These are phyloP conservation scores for Biancaea sappan DNA, from an alignment of 306 rosid species.

Conservation along the genomic window DNA sequence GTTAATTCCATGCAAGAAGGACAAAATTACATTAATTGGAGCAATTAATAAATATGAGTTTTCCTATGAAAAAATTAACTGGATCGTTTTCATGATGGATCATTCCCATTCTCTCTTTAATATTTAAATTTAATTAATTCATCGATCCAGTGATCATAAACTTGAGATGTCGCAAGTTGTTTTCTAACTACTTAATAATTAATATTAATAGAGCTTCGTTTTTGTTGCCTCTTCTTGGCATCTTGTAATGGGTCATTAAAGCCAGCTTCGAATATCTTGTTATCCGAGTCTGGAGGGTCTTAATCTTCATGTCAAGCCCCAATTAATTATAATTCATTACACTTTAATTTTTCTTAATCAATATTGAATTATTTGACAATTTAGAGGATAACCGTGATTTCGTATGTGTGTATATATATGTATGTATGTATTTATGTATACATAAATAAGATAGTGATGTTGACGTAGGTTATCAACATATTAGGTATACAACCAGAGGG, in stretches of 20 bases:
- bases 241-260: neutral
- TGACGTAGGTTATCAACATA: neutral
- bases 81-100: neutral
- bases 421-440: neutral
- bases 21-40: no score
- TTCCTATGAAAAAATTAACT: neutral
- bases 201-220: neutral
- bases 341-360: neutral
- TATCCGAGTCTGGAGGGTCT: neutral
- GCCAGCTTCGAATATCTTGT: neutral
- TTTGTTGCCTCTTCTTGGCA: neutral
- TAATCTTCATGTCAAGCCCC: slow-evolving; percentile 3
- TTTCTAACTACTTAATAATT: neutral
- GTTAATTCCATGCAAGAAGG: neutral
- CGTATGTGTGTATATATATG: neutral
- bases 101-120: neutral
- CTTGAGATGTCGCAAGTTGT: neutral
- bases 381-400: neutral
- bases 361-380: neutral
- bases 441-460: neutral
- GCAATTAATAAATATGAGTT: neutral
- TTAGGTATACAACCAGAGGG: neutral
- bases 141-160: neutral
- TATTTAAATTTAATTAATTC: neutral
- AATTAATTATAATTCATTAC: neutral